A percentile compares a stretch with the other conserved stretches of the same genome.
phyloP scores from a whole-genome alignment of 257 asterid species.

The Nyctanthes arbortristis region DNA sequence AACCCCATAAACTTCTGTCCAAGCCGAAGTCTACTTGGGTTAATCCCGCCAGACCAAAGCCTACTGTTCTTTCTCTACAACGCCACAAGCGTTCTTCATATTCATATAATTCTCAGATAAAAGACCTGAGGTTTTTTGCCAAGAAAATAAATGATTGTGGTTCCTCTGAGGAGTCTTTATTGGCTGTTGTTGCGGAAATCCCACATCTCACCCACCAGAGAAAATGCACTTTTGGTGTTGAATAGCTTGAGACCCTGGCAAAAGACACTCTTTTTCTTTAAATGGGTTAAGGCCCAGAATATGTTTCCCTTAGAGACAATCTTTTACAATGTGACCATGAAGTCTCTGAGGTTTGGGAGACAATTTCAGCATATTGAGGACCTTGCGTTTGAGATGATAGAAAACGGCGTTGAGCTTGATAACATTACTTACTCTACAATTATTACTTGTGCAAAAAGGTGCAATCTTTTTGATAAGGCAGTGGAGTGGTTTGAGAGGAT shows the following conservation, averaged over 20 bases:
- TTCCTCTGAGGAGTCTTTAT: slow-evolving; percentile 48
- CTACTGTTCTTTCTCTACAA: slow-evolving; percentile 76
- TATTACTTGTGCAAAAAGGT: slow-evolving; percentile 84
- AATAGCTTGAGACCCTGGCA: slow-evolving; percentile 69
- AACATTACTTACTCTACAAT: slow-evolving; percentile 93
- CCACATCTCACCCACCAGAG: slow-evolving; percentile 65
- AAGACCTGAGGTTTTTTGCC: slow-evolving; percentile 64
- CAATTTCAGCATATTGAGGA: slow-evolving; percentile 74
- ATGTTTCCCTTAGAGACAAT: slow-evolving; percentile 78
- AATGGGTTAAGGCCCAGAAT: slow-evolving; percentile 68
- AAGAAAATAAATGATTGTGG: slow-evolving; percentile 62
- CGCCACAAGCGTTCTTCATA: slow-evolving; percentile 73
- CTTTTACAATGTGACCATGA: slow-evolving; percentile 87
- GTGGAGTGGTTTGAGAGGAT: slow-evolving; percentile 98
- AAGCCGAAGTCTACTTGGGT: slow-evolving; percentile 94
- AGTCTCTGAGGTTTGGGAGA: slow-evolving; percentile 79
- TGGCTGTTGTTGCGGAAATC: slow-evolving; percentile 50
- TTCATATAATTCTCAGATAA: slow-evolving; percentile 65
- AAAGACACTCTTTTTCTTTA: slow-evolving; percentile 64
- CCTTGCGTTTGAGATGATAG: slow-evolving; percentile 82
- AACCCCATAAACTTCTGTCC: slow-evolving; percentile 45
- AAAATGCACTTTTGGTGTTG: slow-evolving; percentile 72
- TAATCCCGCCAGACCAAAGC: slow-evolving; percentile 83
- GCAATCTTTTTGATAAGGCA: slow-evolving; percentile 80
- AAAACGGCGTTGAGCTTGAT: slow-evolving; percentile 65